Base-by-base conservation (phyloP, 1,284 basidiomycete species). In the Sanguinoderma infundibulare region DNA sequence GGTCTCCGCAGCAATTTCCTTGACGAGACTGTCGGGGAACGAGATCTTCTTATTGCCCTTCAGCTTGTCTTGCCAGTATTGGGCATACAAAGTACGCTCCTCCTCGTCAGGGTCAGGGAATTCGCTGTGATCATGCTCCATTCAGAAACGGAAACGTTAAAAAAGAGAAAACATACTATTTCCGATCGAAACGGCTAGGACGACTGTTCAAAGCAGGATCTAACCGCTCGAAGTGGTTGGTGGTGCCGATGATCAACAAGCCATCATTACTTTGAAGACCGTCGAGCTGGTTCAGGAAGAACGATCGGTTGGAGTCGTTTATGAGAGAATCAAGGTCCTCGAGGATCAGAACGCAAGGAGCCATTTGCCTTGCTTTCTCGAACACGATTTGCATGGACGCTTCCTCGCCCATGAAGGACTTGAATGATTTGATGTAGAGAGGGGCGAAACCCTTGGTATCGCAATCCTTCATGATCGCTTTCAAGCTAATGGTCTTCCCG, bases 271-370 rank as follows among this genome's bases (percentile, higher is more conserved):
- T 82, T 68, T 86, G 83, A 30, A 92, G 74, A 1, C 90, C 91
- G 66, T 92, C 90, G 12, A 94, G 78, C 69, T 94, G 89, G 70
- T 94, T 94, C 53, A 95, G 80, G 84, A 95, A 95, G 80, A 91
- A 94, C 0, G 90, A 91, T 26, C 92, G 84, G 69, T 93, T 94
- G 9, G 72, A 52, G 68, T 92, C 85, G 62, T 85, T 90, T 77
- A 95, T 90, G 51, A 93, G 79, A 64, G 87, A 89, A 70, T 95
- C 93, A 7, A 95, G 77, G 72, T 95, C 93, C 73, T 95, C 92
- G 4, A 95, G 74, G 60, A 95, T 81, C 55, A 95, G 70, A 30
- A 94, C 82, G 67, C 91, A 94, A 44, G 92, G 91, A 0, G 91
- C 76, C 64, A 84, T 72, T 69, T 84, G 81, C 44, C 90, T 83